These are phyloP conservation scores for Penicillium maclennaniae DNA, from an alignment of 495 filamentous ascomycete species.

Conservation along the genomic window DNA sequence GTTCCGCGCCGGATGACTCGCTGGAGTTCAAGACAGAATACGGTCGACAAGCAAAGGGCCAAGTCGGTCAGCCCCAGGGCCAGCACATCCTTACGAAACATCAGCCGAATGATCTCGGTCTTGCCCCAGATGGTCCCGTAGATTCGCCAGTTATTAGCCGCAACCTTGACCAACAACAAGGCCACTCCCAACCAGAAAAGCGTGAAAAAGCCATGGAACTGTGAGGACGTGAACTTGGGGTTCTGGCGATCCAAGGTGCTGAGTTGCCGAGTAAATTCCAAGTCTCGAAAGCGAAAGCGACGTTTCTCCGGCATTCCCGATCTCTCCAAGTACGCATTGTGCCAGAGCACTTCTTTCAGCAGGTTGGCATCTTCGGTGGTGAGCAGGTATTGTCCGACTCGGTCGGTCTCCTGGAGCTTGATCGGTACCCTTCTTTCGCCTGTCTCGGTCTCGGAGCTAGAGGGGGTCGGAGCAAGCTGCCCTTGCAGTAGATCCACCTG, in stretches of 20 bases:
- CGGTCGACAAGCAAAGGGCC: slow-evolving; percentile 57
- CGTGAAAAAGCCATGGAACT: slow-evolving; percentile 73
- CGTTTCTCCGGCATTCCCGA: slow-evolving; percentile 35
- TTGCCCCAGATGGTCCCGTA: slow-evolving; percentile 60
- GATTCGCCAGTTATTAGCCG: slow-evolving; percentile 58
- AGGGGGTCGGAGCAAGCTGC: slow-evolving; percentile 1
- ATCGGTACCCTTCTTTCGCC: slow-evolving; percentile 34
- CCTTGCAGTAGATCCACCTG: slow-evolving; percentile 5
- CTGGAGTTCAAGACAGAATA: slow-evolving; percentile 58
- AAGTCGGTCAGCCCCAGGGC: slow-evolving; percentile 64
- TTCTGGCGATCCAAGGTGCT: slow-evolving; percentile 70
- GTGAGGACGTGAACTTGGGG: slow-evolving; percentile 48
- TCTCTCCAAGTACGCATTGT: slow-evolving; percentile 37
- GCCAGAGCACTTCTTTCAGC: slow-evolving; percentile 27
- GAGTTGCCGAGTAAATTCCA: slow-evolving; percentile 66
- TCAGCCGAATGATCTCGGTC: slow-evolving; percentile 63
- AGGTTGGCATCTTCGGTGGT: slow-evolving; percentile 55
- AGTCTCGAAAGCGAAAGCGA: slow-evolving; percentile 54
- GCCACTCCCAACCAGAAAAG: slow-evolving; percentile 69
- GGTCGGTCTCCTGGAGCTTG: slow-evolving; percentile 41
- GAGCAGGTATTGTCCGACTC: slow-evolving; percentile 48
- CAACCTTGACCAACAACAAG: slow-evolving; percentile 58
- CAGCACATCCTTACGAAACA: slow-evolving; percentile 64
- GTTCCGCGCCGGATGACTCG: slow-evolving; percentile 47
- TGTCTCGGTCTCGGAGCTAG: neutral